phyloP scores from a whole-genome alignment of 768 basidiomycete species.

The Cystoderma amianthinum region DNA sequence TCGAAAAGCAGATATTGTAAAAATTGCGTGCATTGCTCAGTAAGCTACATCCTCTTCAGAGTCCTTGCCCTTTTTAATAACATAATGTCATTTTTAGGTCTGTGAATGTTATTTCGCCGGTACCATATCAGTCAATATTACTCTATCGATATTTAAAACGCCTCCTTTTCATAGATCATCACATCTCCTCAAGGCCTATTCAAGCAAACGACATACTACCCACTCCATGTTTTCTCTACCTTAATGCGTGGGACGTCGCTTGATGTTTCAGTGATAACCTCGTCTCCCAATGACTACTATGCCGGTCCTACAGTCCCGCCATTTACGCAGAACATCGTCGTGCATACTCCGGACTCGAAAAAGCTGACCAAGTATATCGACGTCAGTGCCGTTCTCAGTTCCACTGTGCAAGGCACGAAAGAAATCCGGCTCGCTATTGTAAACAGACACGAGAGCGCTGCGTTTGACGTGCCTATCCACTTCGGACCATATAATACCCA shows the following conservation, averaged over 20 bases:
- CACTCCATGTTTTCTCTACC: conserved; percentile 45
- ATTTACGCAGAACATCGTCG: conserved; percentile 37
- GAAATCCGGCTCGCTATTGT: conserved; percentile 47
- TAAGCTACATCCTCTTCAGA: conserved; percentile 21
- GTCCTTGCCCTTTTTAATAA: not conserved
- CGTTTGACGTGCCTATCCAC: conserved; percentile 27
- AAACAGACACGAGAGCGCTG: conserved; percentile 36
- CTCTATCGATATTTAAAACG: too few species aligned
- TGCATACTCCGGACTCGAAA: conserved; percentile 21
- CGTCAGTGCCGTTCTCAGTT: conserved; percentile 37
- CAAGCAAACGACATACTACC: conserved; percentile 41
- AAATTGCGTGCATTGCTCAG: conserved; percentile 59
- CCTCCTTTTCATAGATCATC: conserved; percentile 28
- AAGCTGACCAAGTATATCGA: conserved; percentile 39
- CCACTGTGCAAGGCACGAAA: conserved; percentile 10
- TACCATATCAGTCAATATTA: conserved; percentile 14
- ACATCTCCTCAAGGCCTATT: conserved; percentile 37
- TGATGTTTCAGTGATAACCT: conserved; percentile 26
- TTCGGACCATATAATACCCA: conserved; percentile 24
- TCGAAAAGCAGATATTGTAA: conserved; percentile 49
- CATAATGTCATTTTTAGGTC: conserved; percentile 11
- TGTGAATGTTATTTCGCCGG: conserved; percentile 43
- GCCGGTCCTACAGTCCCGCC: conserved; percentile 42
- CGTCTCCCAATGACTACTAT: conserved; percentile 18
- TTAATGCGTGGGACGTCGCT: conserved; percentile 47